phyloP scores from a whole-genome alignment of 495 filamentous ascomycete genomes.

The Daldinia vernicosa region DNA sequence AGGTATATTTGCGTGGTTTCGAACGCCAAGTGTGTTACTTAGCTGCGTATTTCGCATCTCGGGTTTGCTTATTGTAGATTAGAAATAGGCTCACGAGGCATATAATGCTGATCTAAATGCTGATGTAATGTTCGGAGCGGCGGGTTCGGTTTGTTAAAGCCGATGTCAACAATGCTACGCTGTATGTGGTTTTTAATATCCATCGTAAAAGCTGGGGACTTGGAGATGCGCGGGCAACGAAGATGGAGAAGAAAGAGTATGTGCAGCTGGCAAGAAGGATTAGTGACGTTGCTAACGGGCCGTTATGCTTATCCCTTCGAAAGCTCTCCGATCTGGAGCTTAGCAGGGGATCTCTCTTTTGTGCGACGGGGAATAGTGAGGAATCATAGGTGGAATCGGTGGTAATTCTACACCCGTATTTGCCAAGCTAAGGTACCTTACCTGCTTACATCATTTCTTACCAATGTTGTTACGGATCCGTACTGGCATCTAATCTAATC shows the following conservation, averaged over 20 bases:
- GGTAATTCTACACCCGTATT: conserved; percentile 15
- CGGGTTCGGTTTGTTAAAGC: conserved; percentile 14
- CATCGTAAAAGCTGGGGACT: conserved; percentile 17
- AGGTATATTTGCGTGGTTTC: neutral
- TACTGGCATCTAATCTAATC: conserved; percentile 2
- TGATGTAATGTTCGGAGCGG: conserved; percentile 30
- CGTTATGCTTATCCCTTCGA: conserved; percentile 8
- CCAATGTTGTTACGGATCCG: neutral
- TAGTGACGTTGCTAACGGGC: conserved; percentile 23
- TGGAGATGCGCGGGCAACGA: conserved; percentile 10
- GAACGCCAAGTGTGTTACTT: conserved; percentile 16
- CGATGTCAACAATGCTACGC: conserved; percentile 16
- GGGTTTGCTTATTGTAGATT: conserved; percentile 32
- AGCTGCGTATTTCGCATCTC: conserved; percentile 9
- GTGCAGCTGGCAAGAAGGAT: neutral
- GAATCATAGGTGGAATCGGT: conserved; percentile 14
- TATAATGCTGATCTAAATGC: conserved; percentile 43
- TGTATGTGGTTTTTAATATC: conserved; percentile 13
- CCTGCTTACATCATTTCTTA: neutral
- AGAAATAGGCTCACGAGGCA: conserved; percentile 26
- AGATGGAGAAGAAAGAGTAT: conserved; percentile 9
- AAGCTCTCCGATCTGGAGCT: conserved; percentile 17
- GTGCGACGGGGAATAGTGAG: neutral
- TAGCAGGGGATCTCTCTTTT: neutral
- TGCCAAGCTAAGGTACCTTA: neutral